Conservation (phyloP, 164 flowering plant genomes). For the Umbilicus rupestris region DNA sequence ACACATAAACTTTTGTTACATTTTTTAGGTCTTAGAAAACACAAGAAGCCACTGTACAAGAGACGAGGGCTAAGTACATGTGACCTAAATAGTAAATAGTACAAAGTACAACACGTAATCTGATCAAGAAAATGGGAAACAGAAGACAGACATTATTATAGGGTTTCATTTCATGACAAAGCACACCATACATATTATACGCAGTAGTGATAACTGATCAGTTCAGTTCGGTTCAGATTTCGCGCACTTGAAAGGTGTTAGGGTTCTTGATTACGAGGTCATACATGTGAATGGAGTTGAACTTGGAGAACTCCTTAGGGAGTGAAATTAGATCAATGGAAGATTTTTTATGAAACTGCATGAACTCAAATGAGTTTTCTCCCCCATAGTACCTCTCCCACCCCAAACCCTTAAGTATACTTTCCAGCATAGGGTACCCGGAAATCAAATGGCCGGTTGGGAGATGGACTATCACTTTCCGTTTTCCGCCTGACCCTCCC, state of each 20-base stretch:
- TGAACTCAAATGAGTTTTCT: neutral
- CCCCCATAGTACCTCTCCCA: constrained; percentile 10
- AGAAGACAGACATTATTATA: too few species aligned
- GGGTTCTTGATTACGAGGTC: constrained; percentile 11
- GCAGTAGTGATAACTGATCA: too few species aligned
- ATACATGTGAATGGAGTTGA: constrained; percentile 12
- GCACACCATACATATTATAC: too few species aligned
- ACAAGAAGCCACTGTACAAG: too few species aligned
- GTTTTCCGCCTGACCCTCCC: neutral
- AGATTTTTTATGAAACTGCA: constrained; percentile 6
- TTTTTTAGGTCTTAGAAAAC: too few species aligned
- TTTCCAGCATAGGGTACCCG: neutral
- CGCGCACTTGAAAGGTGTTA: constrained; percentile 10
- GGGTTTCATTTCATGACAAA: too few species aligned
- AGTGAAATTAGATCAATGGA: constrained; percentile 13
- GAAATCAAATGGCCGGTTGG: neutral
- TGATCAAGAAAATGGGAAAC: too few species aligned
- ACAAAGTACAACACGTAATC: too few species aligned
- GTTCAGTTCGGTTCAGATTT: neutral
- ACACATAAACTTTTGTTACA: too few species aligned
- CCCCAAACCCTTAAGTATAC: constrained; percentile 4
- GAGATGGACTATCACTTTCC: neutral
- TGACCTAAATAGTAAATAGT: too few species aligned
- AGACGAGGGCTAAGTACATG: too few species aligned
- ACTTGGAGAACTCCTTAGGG: constrained; percentile 9